Conservation (phyloP, 768 basidiomycete species). For the Cystobasidium tubakii region DNA sequence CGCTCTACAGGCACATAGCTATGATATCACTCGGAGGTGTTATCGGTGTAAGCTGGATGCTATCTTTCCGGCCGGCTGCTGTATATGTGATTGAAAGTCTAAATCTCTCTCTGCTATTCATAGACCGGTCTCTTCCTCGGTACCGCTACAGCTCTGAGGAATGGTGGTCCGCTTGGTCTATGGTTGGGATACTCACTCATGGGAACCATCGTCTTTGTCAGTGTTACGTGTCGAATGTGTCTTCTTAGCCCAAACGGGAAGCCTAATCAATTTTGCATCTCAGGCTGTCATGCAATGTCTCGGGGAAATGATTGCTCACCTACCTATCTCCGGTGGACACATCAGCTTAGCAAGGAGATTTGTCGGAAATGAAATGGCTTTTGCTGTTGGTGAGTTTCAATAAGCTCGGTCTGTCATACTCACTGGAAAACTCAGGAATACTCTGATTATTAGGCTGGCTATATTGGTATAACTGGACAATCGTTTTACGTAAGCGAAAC, state of each 20-base stretch:
- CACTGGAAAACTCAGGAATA: too few species aligned
- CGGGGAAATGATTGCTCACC: slow-evolving; percentile 41
- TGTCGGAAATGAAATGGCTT: slow-evolving; percentile 43
- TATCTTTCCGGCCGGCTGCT: neutral
- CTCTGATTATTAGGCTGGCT: slow-evolving; percentile 52
- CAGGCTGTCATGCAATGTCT: slow-evolving; percentile 41
- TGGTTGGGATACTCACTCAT: slow-evolving; percentile 55
- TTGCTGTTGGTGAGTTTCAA: slow-evolving; percentile 42
- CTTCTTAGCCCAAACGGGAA: too few species aligned
- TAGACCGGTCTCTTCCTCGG: slow-evolving; percentile 58
- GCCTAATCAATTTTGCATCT: neutral
- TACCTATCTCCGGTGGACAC: slow-evolving; percentile 45
- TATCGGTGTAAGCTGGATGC: slow-evolving; percentile 10
- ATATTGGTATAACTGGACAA: slow-evolving; percentile 54
- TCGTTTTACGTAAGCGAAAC: slow-evolving; percentile 53
- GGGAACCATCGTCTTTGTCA: slow-evolving; percentile 49
- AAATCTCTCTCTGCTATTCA: neutral
- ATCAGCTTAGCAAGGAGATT: slow-evolving; percentile 44
- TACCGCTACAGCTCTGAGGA: slow-evolving; percentile 54
- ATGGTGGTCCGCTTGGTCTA: slow-evolving; percentile 58
- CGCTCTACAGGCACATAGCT: neutral
- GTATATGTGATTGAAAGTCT: neutral
- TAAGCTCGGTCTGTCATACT: slow-evolving; percentile 13
- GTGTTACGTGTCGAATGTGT: slow-evolving; percentile 1
- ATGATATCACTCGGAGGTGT: slow-evolving; percentile 25